Evolutionary conservation across 345 rosid species (phyloP).

Genomic region (Acer yangbiense): DNA sequence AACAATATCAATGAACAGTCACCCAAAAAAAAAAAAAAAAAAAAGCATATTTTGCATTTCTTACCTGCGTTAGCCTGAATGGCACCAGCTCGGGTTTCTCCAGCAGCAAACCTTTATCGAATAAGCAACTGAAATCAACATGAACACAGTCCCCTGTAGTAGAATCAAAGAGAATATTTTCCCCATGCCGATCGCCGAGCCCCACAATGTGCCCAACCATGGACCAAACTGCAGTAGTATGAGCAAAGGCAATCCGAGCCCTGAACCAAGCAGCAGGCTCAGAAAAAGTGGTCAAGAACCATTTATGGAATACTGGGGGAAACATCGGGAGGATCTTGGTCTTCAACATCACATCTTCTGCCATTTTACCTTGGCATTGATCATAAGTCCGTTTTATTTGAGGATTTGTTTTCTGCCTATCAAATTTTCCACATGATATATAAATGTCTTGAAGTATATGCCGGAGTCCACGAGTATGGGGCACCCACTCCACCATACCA

Average conservation of each 20-base stretch:
- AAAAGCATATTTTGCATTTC: neutral
- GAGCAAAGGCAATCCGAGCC: slow-evolving; percentile 94
- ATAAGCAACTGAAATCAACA: slow-evolving; percentile 97
- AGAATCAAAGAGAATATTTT: slow-evolving; percentile 96
- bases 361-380: slow-evolving; percentile 75
- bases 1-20: neutral
- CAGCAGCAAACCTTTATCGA: slow-evolving; percentile 92
- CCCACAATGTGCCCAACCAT: slow-evolving; percentile 99
- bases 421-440: slow-evolving; percentile 76
- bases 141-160: slow-evolving; percentile 99
- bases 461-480: slow-evolving; percentile 92
- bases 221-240: slow-evolving; percentile 98
- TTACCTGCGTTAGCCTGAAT: slow-evolving; percentile 95
- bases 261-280: slow-evolving; percentile 99
- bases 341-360: slow-evolving; percentile 91
- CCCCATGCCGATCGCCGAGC: slow-evolving; percentile 97
- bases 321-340: slow-evolving; percentile 91
- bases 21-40: neutral
- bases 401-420: slow-evolving; percentile 91
- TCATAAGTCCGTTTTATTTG: slow-evolving; percentile 86
- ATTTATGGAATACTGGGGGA: slow-evolving; percentile 92
- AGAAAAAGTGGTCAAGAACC: slow-evolving; percentile 94
- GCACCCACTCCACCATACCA: slow-evolving; percentile 99
- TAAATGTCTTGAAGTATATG: slow-evolving; percentile 92
- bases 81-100: slow-evolving; percentile 99